phyloP scores from a whole-genome alignment of 192 early-diverging fungal species.

The Coemansia sp. region DNA sequence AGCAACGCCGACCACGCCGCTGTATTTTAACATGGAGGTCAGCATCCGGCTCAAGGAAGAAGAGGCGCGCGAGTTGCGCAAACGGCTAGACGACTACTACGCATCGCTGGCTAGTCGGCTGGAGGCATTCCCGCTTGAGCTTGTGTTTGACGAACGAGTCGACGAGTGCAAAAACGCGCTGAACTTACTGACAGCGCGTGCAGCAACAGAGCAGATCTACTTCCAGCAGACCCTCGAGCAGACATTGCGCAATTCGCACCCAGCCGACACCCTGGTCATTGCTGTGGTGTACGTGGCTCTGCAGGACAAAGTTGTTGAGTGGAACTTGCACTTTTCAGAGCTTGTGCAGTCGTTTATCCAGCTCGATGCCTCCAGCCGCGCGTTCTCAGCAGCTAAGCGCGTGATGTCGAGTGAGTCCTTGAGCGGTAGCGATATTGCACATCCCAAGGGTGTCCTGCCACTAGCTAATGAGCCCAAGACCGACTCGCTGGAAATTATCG shows the following conservation, averaged over 20 bases:
- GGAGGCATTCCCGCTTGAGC: slow-evolving; percentile 75
- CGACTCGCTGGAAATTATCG: slow-evolving; percentile 40
- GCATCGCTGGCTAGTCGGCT: slow-evolving; percentile 82
- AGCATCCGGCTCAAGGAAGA: slow-evolving; percentile 68
- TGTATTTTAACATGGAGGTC: slow-evolving; percentile 56
- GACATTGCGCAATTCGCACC: slow-evolving; percentile 69
- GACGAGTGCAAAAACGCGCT: slow-evolving; percentile 72
- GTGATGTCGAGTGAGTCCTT: neutral
- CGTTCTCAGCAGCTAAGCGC: slow-evolving; percentile 1
- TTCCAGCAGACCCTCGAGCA: slow-evolving; percentile 84
- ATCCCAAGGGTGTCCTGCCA: neutral
- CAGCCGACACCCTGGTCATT: slow-evolving; percentile 78
- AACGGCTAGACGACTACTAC: slow-evolving; percentile 77
- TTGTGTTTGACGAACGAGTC: slow-evolving; percentile 68
- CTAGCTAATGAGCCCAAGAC: slow-evolving; percentile 19
- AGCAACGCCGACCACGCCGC: slow-evolving; percentile 36
- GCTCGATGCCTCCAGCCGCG: slow-evolving; percentile 56
- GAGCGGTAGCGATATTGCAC: neutral
- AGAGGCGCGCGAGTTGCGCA: slow-evolving; percentile 68
- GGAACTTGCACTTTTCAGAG: slow-evolving; percentile 82
- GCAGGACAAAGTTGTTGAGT: slow-evolving; percentile 74
- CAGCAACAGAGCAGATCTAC: slow-evolving; percentile 73
- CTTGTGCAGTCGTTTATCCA: slow-evolving; percentile 79
- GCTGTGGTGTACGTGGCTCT: slow-evolving; percentile 74
- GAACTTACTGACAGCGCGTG: slow-evolving; percentile 65